Evolutionary conservation across 495 filamentous ascomycete genomes (phyloP).

Genomic region (Penicillium pulvis): DNA sequence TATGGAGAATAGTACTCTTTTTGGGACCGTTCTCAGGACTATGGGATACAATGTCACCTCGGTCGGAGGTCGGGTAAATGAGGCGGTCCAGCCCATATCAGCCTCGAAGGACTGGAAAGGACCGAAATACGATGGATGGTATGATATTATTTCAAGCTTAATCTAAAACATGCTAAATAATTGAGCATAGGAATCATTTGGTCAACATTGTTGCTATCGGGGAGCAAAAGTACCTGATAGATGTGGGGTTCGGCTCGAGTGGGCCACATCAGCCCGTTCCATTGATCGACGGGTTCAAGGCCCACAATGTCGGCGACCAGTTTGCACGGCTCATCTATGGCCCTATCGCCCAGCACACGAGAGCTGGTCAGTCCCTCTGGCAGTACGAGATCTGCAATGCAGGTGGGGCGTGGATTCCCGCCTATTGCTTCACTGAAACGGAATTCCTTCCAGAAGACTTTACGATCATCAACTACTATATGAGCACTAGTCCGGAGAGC

Average conservation of each 20-base stretch:
- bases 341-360: conserved; percentile 20
- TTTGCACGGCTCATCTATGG: conserved; percentile 42
- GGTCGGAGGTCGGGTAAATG: conserved; percentile 7
- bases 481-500: conserved; percentile 34
- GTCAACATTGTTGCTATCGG: conserved; percentile 63
- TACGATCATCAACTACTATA: conserved; percentile 59
- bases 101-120: conserved; percentile 20
- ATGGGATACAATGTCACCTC: conserved; percentile 54
- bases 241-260: conserved; percentile 68
- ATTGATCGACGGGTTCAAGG: conserved; percentile 38
- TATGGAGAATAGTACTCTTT: conserved; percentile 69
- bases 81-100: conserved; percentile 17
- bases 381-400: conserved; percentile 53
- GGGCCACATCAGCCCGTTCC: conserved; percentile 54
- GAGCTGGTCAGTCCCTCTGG: conserved; percentile 45
- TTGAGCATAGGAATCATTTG: conserved; percentile 52
- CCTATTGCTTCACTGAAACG: conserved; percentile 57
- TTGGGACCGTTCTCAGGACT: conserved; percentile 58
- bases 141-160: not conserved
- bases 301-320: conserved; percentile 42
- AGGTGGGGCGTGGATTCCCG: conserved; percentile 45
- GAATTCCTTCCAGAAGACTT: conserved; percentile 59
- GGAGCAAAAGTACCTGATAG: conserved; percentile 53
- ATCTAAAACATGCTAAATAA: no score
- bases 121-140: conserved; percentile 24